Base-by-base conservation (phyloP, 306 rosid species). In the Crataegus laevigata region DNA sequence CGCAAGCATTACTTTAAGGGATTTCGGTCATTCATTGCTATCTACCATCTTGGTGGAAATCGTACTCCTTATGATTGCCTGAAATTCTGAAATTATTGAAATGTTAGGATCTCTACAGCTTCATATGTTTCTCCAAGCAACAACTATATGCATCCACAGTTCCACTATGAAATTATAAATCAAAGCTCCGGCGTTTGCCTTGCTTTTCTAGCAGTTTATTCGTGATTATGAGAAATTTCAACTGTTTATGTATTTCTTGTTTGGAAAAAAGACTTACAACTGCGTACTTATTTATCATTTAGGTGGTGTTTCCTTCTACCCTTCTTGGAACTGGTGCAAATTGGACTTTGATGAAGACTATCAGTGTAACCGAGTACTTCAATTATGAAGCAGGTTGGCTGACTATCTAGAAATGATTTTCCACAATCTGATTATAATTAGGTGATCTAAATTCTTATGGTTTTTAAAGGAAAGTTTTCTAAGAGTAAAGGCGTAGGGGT, bases 261-360 rank as follows among this genome's bases (percentile, higher is more conserved):
- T n/a, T n/a, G n/a, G n/a, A n/a, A n/a, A n/a, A n/a, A n/a, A n/a
- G n/a, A n/a, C n/a, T n/a, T n/a, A n/a, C n/a, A n/a, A n/a, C n/a
- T n/a, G n/a, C n/a, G n/a, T n/a, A n/a, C n/a, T n/a, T n/a, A n/a
- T n/a, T n/a, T n/a, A n/a, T n/a, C n/a, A n/a, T n/a, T n/a, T n/a
- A 94, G 99, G 99, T 94, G 80, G 92, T 94, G 96, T 94, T 94
- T 82, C 99, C 99, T 52, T 94, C 96, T 51, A 88, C 99, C 12
- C 90, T 85, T 66, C 89, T 94, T 60, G 99, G 99, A 77, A 94
- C 99, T 28, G 89, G 87, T 75, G 96, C 92, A 79, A 84, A 86
- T 52, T 94, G 99, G 99, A 92, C 99, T 45, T 73, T 94, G 81
- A 92, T 94, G 99, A 92, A 94, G 88, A 94, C 97, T 30, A 90